Conservation (phyloP, 495 filamentous ascomycete species). For the Xylaria acuta region DNA sequence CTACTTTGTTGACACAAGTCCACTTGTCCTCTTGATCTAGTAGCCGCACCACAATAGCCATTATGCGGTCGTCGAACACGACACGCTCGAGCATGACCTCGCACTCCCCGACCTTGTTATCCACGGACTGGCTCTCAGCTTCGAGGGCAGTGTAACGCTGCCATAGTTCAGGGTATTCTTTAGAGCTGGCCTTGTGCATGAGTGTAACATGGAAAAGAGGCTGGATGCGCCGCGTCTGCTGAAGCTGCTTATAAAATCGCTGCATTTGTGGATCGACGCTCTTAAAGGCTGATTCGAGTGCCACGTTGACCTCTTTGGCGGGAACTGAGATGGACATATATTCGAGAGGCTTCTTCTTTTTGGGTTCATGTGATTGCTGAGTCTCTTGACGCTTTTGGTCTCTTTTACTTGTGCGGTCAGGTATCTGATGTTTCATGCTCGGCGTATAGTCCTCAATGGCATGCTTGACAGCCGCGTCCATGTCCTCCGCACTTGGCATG, state of each 20-base stretch:
- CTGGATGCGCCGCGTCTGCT: slow-evolving; percentile 76
- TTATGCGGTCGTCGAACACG: slow-evolving; percentile 81
- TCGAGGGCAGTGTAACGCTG: slow-evolving; percentile 62
- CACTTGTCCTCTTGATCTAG: slow-evolving; percentile 58
- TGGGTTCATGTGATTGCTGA: slow-evolving; percentile 35
- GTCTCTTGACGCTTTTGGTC: slow-evolving; percentile 49
- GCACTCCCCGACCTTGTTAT: slow-evolving; percentile 52
- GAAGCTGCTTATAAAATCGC: slow-evolving; percentile 77
- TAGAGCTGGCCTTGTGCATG: slow-evolving; percentile 74
- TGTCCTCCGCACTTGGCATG: slow-evolving; percentile 73
- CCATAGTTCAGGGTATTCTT: slow-evolving; percentile 72
- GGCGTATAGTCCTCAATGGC: slow-evolving; percentile 83
- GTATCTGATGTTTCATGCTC: slow-evolving; percentile 73
- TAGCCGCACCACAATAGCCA: slow-evolving; percentile 85
- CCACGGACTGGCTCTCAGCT: slow-evolving; percentile 42
- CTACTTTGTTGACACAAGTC: slow-evolving; percentile 75
- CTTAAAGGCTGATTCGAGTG: slow-evolving; percentile 74
- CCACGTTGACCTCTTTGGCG: slow-evolving; percentile 59
- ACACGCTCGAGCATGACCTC: slow-evolving; percentile 63
- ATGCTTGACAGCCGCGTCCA: slow-evolving; percentile 79
- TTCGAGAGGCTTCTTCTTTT: slow-evolving; percentile 68
- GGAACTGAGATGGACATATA: slow-evolving; percentile 79
- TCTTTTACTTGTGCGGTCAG: slow-evolving; percentile 49
- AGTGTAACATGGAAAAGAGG: slow-evolving; percentile 91
- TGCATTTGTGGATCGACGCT: slow-evolving; percentile 52